Conservation (phyloP, 179 eudicot species). For the Amaranthus tricolor region DNA sequence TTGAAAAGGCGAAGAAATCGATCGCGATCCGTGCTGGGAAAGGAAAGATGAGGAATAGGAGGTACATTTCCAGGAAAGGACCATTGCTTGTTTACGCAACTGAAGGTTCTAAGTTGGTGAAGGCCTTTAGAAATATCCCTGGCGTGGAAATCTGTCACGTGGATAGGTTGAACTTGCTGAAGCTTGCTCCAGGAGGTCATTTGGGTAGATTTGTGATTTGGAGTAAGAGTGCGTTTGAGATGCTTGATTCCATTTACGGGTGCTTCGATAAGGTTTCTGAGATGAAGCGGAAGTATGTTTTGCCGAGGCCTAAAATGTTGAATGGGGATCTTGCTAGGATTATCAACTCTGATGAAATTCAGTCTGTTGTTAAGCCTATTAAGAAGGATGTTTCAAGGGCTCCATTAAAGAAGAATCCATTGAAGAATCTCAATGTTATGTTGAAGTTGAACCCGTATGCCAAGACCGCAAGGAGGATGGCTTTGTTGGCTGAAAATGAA, state of each 20-base stretch:
- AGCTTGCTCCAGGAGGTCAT: conserved; percentile 89
- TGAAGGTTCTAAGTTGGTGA: conserved; percentile 60
- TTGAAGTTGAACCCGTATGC: conserved; percentile 89
- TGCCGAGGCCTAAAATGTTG: conserved; percentile 84
- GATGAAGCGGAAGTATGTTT: conserved; percentile 65
- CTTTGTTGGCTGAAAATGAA: conserved; percentile 79
- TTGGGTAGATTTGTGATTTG: conserved; percentile 75
- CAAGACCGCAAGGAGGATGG: conserved; percentile 83
- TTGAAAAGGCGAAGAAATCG: conserved; percentile 69
- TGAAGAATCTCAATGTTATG: conserved; percentile 78
- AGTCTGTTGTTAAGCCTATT: conserved; percentile 78
- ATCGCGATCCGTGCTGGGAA: conserved; percentile 42
- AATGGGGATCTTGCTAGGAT: conserved; percentile 86
- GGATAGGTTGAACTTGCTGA: conserved; percentile 62
- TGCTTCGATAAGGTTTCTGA: conserved; percentile 63
- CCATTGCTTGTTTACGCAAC: conserved; percentile 39
- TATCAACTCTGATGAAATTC: conserved; percentile 90
- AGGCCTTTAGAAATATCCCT: conserved; percentile 76
- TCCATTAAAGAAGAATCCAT: conserved; percentile 80
- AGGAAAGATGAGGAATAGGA: conserved; percentile 51
- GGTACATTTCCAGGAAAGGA: conserved; percentile 38
- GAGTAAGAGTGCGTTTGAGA: conserved; percentile 82
- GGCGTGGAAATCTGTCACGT: conserved; percentile 71
- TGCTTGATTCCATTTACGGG: conserved; percentile 77
- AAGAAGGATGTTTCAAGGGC: conserved; percentile 78